phyloP scores from a whole-genome alignment of 805 yeast species.

The Metschnikowia picachoensis region DNA sequence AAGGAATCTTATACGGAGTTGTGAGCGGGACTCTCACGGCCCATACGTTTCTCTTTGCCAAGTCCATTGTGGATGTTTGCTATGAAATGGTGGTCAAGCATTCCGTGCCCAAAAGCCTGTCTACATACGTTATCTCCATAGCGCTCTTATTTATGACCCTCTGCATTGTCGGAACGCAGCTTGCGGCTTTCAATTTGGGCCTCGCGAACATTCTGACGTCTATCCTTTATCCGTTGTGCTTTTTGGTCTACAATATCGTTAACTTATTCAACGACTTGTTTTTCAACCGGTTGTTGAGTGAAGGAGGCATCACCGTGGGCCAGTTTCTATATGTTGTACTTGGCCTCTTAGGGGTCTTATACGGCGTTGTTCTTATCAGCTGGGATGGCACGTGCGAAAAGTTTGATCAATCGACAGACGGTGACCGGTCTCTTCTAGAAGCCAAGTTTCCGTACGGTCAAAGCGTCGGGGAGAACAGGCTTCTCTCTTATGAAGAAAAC shows the following conservation, averaged over 20 bases:
- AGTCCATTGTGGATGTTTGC: constrained; percentile 70
- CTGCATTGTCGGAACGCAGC: constrained; percentile 63
- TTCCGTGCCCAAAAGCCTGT: constrained; percentile 25
- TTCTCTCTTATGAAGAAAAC: constrained; percentile 16
- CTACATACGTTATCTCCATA: constrained; percentile 31
- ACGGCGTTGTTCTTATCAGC: constrained; percentile 69
- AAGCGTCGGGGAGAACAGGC: constrained; percentile 5
- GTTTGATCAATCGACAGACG: constrained; percentile 3
- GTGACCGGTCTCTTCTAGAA: constrained; percentile 8
- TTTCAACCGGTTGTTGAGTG: constrained; percentile 58
- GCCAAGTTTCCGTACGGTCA: constrained; percentile 19
- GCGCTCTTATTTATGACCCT: constrained; percentile 52
- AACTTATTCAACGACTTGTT: constrained; percentile 48
- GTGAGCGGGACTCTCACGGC: constrained; percentile 79
- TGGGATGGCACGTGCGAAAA: constrained; percentile 39
- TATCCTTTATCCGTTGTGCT: constrained; percentile 77
- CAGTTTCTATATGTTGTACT: constrained; percentile 46
- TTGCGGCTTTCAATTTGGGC: constrained; percentile 71
- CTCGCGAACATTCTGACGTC: constrained; percentile 68
- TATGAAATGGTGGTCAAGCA: constrained; percentile 39
- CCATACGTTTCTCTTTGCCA: constrained; percentile 81
- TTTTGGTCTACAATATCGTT: constrained; percentile 73
- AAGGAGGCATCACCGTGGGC: constrained; percentile 35
- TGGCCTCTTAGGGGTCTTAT: constrained; percentile 50
- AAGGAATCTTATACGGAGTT: constrained; percentile 64